These are phyloP conservation scores for Colletotrichum navitas DNA, from an alignment of 2,329 filamentous ascomycete species.

Conservation along the genomic window DNA sequence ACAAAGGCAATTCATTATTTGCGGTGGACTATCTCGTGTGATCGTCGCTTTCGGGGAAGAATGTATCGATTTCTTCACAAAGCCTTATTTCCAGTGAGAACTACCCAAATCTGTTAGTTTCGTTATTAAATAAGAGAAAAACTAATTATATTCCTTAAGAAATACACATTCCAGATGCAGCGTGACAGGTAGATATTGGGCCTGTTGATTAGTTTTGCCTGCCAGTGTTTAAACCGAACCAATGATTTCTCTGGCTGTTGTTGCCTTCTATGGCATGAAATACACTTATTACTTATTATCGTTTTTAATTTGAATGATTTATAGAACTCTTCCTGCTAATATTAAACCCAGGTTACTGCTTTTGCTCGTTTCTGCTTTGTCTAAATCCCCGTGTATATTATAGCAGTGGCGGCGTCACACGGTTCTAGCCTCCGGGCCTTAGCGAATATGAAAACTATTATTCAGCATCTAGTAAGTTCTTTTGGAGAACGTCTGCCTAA, in stretches of 20 bases:
- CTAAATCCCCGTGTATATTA: background rate
- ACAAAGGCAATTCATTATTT: accelerated
- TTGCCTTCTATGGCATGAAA: background rate
- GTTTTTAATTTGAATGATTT: too few species aligned
- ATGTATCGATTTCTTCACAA: too few species aligned
- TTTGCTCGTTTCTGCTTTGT: background rate
- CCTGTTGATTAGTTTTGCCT: background rate
- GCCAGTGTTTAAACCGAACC: background rate
- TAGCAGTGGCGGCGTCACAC: background rate
- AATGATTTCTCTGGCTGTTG: background rate
- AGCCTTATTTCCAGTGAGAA: too few species aligned
- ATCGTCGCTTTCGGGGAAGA: too few species aligned
- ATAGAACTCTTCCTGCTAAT: background rate
- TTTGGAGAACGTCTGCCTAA: too few species aligned
- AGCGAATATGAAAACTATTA: background rate
- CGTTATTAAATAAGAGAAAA: too few species aligned
- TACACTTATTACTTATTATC: background rate
- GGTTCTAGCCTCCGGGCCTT: background rate
- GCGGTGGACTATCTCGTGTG: too few species aligned
- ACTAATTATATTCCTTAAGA: too few species aligned
- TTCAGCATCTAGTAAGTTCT: background rate
- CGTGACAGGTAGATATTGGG: too few species aligned
- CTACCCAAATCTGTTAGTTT: too few species aligned
- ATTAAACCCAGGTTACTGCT: background rate
- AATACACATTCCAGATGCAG: too few species aligned